Evolutionary conservation across 2,329 filamentous ascomycete species (phyloP), one percentile per base, ranked within the genome.

Genomic region (Fusarium armeniacum): DNA sequence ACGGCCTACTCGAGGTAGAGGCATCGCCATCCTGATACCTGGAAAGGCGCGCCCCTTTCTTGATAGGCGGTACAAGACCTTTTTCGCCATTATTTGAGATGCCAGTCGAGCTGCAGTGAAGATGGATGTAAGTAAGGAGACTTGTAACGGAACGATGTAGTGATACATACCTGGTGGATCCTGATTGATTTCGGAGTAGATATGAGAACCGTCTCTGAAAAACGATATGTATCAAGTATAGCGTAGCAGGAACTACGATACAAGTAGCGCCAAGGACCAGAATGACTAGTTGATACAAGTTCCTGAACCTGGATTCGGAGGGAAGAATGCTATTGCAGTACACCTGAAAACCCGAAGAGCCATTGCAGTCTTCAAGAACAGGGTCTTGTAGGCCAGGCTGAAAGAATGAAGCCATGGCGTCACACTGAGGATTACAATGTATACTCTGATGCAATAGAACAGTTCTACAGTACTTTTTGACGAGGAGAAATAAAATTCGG

Each of bases 251-350:
- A 16, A 53, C 16, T 1, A 53, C 13, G 12, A 53, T 4, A 2
- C 50, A 53, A 6, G 50, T 53, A n/a, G 28, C 36, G 6, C 50
- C 38, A 16, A 53, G 38, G n/a, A 53, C 50, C 8, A 53, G 26
- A 6, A 53, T 24, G 2, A 53, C 50, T 44, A 53, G 38, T 44
- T 53, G 38, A 32, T 44, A 16, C 5, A 33, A 13, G n/a, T 15
- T 43, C 11, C 8, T 6, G 9, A 44, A 44, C 1, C 28, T 44
- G 26, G 22, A 33, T 32, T 2, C 11, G 3, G 28, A 32, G 16
- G 50, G 50, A 18, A 53, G 16, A 33, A 53, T 32, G 16, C 50
- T 53, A 33, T 53, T 53, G 50, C 50, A 53, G 6, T 33, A 53
- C 5, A 53, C 38, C 16, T 53, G 50, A 12, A 44, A 43, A 6